These are phyloP conservation scores for Vachellia pachyceras DNA, from an alignment of 306 rosid species.

Conservation along the genomic window DNA sequence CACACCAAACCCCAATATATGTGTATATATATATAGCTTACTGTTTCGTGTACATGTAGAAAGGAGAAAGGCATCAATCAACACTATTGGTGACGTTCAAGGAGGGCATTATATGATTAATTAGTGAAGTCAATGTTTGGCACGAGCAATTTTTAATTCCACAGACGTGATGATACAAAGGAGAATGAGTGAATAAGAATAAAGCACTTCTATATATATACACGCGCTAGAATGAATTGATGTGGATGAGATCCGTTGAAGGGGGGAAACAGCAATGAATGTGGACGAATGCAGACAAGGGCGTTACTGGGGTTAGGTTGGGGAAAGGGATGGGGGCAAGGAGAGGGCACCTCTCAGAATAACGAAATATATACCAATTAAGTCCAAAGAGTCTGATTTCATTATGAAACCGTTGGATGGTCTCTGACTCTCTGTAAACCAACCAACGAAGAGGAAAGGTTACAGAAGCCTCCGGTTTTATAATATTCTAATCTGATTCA, in stretches of 20 bases:
- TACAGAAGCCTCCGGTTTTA: not conserved
- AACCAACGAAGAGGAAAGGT: not conserved
- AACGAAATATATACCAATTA: not conserved
- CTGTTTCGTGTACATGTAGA: not conserved
- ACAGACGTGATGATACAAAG: not conserved
- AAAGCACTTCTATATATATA: not conserved
- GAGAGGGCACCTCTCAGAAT: conserved; percentile 1
- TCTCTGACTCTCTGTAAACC: not conserved
- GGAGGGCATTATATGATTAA: conserved; percentile 14
- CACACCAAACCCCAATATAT: not conserved
- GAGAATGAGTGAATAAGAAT: not conserved
- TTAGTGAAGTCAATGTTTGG: conserved; percentile 9
- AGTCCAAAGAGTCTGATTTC: not conserved
- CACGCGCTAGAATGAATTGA: too few relatives aligned
- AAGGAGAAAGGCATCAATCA: not conserved
- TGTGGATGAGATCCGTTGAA: conserved; percentile 7
- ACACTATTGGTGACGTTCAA: conserved; percentile 24
- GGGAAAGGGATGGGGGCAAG: conserved; percentile 42
- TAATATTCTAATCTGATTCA: not conserved
- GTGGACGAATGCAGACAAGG: conserved; percentile 38
- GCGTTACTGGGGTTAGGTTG: conserved; percentile 14
- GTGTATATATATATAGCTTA: not conserved
- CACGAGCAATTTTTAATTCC: conserved; percentile 27
- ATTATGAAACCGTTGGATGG: conserved; percentile 1
- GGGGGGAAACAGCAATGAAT: conserved; percentile 22